Base-by-base conservation (phyloP, 208 protist species). In the Crithidia acanthocephali region DNA sequence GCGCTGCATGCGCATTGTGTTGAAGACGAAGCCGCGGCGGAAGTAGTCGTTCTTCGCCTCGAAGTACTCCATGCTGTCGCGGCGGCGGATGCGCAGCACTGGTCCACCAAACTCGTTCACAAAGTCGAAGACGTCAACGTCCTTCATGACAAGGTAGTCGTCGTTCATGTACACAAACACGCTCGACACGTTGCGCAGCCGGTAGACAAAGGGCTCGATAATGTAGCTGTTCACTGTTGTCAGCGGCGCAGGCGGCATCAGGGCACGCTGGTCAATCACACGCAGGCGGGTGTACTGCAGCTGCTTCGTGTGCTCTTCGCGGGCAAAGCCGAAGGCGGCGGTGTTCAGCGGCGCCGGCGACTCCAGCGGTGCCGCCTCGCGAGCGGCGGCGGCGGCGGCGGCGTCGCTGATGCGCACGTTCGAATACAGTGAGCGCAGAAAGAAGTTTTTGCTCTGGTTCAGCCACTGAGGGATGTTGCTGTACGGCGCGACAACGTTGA, bases 111-210 rank as follows among this genome's bases (percentile, higher is more conserved):
- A 71, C 18, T 23, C 44, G 42, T 71, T 71, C 28, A 71, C 55
- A 18, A 71, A 56, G 42, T 71, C 66, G 1, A 10, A 25, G 20
- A 71, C 30, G 55, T 71, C 66, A 8, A 71, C 66, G 55, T 63
- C 66, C 55, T 63, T 61, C 66, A 71, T 71, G 42, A 71, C 8
- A 23, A 71, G 55, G 55, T 71, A 71, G 66, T 71, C 66, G 52
- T 71, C 66, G 55, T 71, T 71, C 55, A 71, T 53, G 66, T 63
- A 63, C 2, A 63, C 20, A 9, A 56, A 71, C 42, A 71, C 55
- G 42, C 28, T 37, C 16, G 66, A 71, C 1, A 45, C 55, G 55
- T 71, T 63, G 55, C 30, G 66, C 40, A 71, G 66, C 11, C 52
- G 55, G 44, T 63, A 71, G 35, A 71, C 44, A 20, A 71, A 71